Base-by-base conservation (phyloP, 306 rosid species). In the Hylodesmum podocarpum region DNA sequence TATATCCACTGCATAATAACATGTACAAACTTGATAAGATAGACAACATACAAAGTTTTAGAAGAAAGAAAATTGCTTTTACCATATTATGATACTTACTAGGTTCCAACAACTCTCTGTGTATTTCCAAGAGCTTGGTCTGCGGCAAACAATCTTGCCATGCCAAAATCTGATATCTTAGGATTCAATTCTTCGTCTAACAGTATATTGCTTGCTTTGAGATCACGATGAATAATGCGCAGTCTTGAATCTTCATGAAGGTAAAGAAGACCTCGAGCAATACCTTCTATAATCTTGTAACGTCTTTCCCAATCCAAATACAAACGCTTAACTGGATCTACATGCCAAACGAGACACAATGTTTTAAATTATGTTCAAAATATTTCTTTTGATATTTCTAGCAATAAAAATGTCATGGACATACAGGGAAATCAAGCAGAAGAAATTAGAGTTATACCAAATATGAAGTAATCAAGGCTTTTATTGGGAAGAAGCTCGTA, bases 151-250 rank as follows among this genome's bases (percentile, higher is more conserved):
- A 83, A 18, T 31, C 39, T 78, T 33, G 88, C 88, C 47, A 67
- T 49, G 11, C 91, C 89, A 47, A 88, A 88, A 76, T 88, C 80
- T 5, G 86, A 24, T 66, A 88, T 83, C 29, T 85, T 88, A 0
- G 88, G 69, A 3, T 66, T 76, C 40, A 85, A 66, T 0, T 83
- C 58, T 5, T 1, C 79, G 37, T 88, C 89, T 41, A 88, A 15
- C 3, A 88, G 59, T 19, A 85, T 51, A 9, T 83, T 85, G 0
- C 85, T 79, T n/a, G 78, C 80, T 72, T 88, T 88, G 24, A 59
- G 40, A 29, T 59, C 66, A 0, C 66, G 66, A 6, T 59, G 41
- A 14, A 59, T 59, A n/a, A 83, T 75, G 0, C 70, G 29, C 8
- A 85, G 40, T 8, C 47, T 41, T 0, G 91, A 85, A 21, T 87